Evolutionary conservation across 768 basidiomycete genomes (phyloP).

Genomic region (Saitozyma podzolica): DNA sequence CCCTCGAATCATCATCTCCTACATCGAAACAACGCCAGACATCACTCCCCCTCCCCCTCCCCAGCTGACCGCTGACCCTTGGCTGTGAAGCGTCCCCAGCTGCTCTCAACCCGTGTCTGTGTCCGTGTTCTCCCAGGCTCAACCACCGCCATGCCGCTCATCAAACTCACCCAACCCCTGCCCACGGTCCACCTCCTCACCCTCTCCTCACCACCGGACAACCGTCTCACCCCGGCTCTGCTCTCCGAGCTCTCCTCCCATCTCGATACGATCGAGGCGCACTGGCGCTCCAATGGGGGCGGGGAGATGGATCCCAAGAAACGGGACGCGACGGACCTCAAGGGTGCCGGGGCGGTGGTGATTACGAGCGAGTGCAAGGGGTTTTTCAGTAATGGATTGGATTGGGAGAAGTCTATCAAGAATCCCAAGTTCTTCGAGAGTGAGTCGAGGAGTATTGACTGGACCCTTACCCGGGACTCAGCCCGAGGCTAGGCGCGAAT

Average conservation of each 20-base stretch:
- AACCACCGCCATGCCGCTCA: constrained; percentile 9
- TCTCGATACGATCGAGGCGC: constrained; percentile 50
- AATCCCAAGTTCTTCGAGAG: constrained; percentile 51
- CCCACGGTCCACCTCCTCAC: constrained; percentile 42
- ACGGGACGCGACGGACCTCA: constrained; percentile 17
- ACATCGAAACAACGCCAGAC: too few species aligned
- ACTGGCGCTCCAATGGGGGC: constrained; percentile 46
- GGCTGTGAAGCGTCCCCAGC: too few species aligned
- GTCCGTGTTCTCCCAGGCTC: too few species aligned
- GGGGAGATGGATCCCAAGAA: constrained; percentile 32
- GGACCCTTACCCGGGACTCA: neutral
- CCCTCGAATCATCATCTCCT: too few species aligned
- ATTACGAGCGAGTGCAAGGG: constrained; percentile 43
- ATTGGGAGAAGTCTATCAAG: constrained; percentile 47
- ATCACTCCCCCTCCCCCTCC: too few species aligned
- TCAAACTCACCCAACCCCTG: constrained; percentile 34
- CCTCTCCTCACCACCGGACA: constrained; percentile 51
- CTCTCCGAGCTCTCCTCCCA: constrained; percentile 37
- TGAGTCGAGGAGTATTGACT: constrained; percentile 10
- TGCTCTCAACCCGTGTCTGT: too few species aligned
- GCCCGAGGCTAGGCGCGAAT: neutral
- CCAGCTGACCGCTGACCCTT: too few species aligned
- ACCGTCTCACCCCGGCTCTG: constrained; percentile 51
- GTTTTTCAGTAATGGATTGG: constrained; percentile 54
- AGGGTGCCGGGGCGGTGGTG: constrained; percentile 47